These are phyloP conservation scores for Fennellomyces sp. DNA, from an alignment of 371 early-diverging fungal genomes.

Conservation along the genomic window DNA sequence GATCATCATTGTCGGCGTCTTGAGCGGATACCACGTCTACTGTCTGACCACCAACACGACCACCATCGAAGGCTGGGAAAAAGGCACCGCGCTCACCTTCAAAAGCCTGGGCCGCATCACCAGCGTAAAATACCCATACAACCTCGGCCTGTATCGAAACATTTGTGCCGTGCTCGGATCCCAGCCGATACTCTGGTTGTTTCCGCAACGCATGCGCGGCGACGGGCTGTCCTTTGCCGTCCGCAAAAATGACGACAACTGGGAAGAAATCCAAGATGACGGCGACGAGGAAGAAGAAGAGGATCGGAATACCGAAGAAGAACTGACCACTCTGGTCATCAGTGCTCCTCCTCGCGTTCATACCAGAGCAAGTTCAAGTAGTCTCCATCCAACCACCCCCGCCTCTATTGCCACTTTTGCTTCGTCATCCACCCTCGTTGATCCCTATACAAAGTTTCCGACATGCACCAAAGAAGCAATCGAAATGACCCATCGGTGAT, in stretches of 20 bases:
- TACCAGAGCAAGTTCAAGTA: slow-evolving; percentile 12
- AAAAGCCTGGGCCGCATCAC: slow-evolving; percentile 50
- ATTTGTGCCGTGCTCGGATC: slow-evolving; percentile 79
- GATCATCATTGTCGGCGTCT: slow-evolving; percentile 77
- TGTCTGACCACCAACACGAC: slow-evolving; percentile 89
- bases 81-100: slow-evolving; percentile 80
- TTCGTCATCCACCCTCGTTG: slow-evolving; percentile 39
- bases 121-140: slow-evolving; percentile 84
- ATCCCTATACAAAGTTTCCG: slow-evolving; percentile 25
- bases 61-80: slow-evolving; percentile 91
- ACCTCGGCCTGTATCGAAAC: slow-evolving; percentile 84
- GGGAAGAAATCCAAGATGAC: slow-evolving; percentile 24
- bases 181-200: slow-evolving; percentile 70
- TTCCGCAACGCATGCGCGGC: slow-evolving; percentile 66
- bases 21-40: slow-evolving; percentile 84
- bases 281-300: slow-evolving; percentile 35
- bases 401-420: slow-evolving; percentile 43
- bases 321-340: slow-evolving; percentile 3
- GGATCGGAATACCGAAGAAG: slow-evolving; percentile 8
- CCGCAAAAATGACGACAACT: slow-evolving; percentile 18
- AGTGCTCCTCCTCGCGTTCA: slow-evolving; percentile 13
- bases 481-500: slow-evolving; percentile 7
- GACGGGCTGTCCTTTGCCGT: slow-evolving; percentile 76
- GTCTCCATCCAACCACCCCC: slow-evolving; percentile 27
- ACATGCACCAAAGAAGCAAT: slow-evolving; percentile 6